Base-by-base conservation (phyloP, 2,329 filamentous ascomycete genomes). In the Aspergillus niger region DNA sequence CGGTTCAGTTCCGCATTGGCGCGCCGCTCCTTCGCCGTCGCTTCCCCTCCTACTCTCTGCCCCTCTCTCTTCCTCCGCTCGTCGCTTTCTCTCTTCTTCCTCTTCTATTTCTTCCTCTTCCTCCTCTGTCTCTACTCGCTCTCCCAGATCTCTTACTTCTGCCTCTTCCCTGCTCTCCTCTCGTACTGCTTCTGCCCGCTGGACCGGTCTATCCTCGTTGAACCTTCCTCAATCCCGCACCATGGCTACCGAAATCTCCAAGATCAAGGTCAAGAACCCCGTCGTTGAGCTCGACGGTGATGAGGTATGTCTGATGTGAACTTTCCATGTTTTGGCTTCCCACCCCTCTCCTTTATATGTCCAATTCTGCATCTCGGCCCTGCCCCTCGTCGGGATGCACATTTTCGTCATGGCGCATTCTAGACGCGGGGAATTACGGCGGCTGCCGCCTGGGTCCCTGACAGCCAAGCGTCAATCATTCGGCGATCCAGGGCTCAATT, bases 191-290 rank as follows among this genome's bases (percentile, higher is more conserved):
- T 63, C 72, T 66, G 60, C 69, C 64, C 72, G 71, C 66, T 71
- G 68, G 67, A 70, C 70, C 66, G 67, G 69, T 66, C 67, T 65
- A 43, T 65, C 67, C 51, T 66, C 69, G 30, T 56, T 69, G 61
- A 65, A 67, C 60, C 74, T 68, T 55, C 67, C 63, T 58, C 78
- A 80, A 65, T 70, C 70, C 56, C 78, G 82, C 76, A 82, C 72
- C 57, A 82, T 82, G 76, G 74, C 79, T 58, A 72, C 74, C 62
- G 74, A 74, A 61, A 73, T 84, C 70, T 83, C 86, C 74, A 99
- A 98, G 89, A 98, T 98, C 86, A 95, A 96, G 87, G 95, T 99
- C 84, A 93, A 96, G 88, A 98, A 97, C 81, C 95, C 95, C 68
- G 89, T 99, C 77, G 95, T 99, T 79, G 95, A 98, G 84, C 87